Evolutionary conservation across 805 yeast genomes (phyloP).

Genomic region (Pichia nanzhaoensis): DNA sequence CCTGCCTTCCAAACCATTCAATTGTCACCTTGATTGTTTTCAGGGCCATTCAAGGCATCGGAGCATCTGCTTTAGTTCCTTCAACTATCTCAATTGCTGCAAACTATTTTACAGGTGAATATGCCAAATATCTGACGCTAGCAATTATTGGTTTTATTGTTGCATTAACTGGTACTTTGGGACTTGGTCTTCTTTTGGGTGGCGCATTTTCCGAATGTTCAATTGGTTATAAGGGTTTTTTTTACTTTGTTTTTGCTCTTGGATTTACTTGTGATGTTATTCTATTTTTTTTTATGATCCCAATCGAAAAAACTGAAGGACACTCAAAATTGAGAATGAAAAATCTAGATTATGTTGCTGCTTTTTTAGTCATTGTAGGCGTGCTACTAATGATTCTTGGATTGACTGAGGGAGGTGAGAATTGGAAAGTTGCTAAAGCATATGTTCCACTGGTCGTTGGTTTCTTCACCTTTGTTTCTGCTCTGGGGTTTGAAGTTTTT

Average conservation of each 20-base stretch:
- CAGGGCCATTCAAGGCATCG: conserved; percentile 40
- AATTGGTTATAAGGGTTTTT: conserved; percentile 36
- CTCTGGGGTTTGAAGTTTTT: conserved; percentile 28
- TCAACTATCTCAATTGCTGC: conserved; percentile 19
- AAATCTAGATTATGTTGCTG: conserved; percentile 34
- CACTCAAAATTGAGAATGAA: conserved; percentile 16
- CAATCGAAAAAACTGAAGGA: conserved; percentile 25
- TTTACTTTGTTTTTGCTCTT: conserved; percentile 33
- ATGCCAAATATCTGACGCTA: conserved; percentile 5
- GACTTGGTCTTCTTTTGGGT: conserved; percentile 37
- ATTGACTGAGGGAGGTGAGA: conserved; percentile 38
- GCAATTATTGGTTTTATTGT: conserved; percentile 16
- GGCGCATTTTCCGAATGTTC: conserved; percentile 36
- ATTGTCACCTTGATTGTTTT: conserved; percentile 34
- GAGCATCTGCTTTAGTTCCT: conserved; percentile 38
- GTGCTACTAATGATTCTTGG: conserved; percentile 36
- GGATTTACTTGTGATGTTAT: conserved; percentile 16
- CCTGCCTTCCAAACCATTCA: conserved; percentile 28
- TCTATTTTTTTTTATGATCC: conserved; percentile 23
- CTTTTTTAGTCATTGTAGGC: conserved; percentile 30
- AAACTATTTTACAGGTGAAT: conserved; percentile 19
- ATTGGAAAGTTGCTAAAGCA: conserved; percentile 35
- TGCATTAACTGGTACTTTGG: conserved; percentile 27
- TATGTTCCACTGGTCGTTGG: conserved; percentile 39
- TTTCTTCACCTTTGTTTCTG: conserved; percentile 23